These are phyloP conservation scores for Ensete ventricosum DNA, from an alignment of 176 grass and related monocot species.

Conservation along the genomic window DNA sequence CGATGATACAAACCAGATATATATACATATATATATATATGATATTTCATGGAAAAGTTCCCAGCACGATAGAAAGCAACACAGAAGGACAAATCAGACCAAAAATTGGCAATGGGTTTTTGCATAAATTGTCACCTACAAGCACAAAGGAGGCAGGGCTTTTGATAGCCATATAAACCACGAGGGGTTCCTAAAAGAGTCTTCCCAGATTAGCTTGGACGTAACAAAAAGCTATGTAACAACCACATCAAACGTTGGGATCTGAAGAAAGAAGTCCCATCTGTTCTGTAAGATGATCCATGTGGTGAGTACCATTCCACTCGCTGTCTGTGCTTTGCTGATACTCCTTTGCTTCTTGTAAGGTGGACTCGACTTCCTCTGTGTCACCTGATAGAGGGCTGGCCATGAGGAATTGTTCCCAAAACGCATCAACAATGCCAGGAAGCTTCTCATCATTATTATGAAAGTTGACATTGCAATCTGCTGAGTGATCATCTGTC, in stretches of 20 bases:
- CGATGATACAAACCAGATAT: too few species aligned
- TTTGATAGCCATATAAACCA: neutral
- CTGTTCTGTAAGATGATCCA: slow-evolving; percentile 76
- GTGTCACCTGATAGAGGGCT: slow-evolving; percentile 49
- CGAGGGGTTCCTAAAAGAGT: too few species aligned
- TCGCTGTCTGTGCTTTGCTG: neutral
- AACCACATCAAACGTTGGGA: slow-evolving; percentile 29
- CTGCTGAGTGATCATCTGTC: slow-evolving; percentile 48
- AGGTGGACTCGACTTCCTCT: slow-evolving; percentile 58
- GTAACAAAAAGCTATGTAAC: neutral
- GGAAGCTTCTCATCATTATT: slow-evolving; percentile 63
- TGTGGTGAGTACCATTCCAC: slow-evolving; percentile 11
- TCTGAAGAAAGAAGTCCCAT: slow-evolving; percentile 83
- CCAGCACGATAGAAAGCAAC: neutral
- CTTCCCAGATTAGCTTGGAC: slow-evolving; percentile 3
- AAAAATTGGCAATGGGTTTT: neutral
- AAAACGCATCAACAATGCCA: slow-evolving; percentile 78
- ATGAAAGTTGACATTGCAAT: neutral
- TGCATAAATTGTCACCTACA: neutral
- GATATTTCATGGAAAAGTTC: neutral
- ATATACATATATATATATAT: neutral
- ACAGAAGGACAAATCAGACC: neutral
- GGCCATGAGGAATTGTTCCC: slow-evolving; percentile 76
- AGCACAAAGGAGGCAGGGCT: neutral
- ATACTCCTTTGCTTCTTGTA: slow-evolving; percentile 22